These are phyloP conservation scores for Penicillium parvum DNA, from an alignment of 495 filamentous ascomycete genomes.

Conservation along the genomic window DNA sequence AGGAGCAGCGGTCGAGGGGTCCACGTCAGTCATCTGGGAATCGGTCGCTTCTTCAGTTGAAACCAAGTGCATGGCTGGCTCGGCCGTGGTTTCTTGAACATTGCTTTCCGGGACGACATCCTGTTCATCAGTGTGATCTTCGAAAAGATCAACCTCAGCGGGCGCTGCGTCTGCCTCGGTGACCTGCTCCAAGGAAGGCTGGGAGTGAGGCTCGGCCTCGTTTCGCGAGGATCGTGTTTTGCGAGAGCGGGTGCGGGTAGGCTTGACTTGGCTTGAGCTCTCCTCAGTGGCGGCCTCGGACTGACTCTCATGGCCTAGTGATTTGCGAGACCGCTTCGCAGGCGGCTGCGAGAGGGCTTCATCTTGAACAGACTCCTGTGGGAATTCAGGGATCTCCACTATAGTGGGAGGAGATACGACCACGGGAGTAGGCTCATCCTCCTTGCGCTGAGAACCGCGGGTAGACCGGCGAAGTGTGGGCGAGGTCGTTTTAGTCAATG, in stretches of 20 bases:
- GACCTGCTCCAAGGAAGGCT: neutral
- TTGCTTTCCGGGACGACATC: slow-evolving; percentile 2
- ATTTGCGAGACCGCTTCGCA: slow-evolving; percentile 23
- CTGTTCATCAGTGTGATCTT: neutral
- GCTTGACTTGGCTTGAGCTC: slow-evolving; percentile 6
- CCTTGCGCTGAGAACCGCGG: slow-evolving; percentile 22
- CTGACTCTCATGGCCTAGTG: slow-evolving; percentile 22
- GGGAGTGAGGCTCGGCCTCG: slow-evolving; percentile 2
- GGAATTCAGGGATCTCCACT: slow-evolving; percentile 8
- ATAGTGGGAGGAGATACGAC: too few relatives aligned
- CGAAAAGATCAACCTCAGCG: neutral
- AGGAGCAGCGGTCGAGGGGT: neutral
- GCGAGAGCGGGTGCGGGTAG: slow-evolving; percentile 17
- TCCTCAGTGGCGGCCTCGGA: slow-evolving; percentile 12
- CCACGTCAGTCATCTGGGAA: slow-evolving; percentile 12
- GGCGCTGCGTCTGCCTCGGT: neutral
- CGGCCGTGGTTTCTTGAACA: neutral
- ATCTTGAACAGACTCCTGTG: slow-evolving; percentile 1
- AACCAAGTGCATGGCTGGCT: slow-evolving; percentile 1
- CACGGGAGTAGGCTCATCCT: slow-evolving; percentile 1
- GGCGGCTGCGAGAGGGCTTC: slow-evolving; percentile 7
- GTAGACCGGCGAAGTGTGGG: slow-evolving; percentile 20
- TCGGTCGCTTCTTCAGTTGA: slow-evolving; percentile 21
- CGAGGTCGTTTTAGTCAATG: slow-evolving; percentile 12
- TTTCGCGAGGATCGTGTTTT: slow-evolving; percentile 16